Base-by-base conservation (phyloP, 306 rosid genomes). In the Sicyos edulis region DNA sequence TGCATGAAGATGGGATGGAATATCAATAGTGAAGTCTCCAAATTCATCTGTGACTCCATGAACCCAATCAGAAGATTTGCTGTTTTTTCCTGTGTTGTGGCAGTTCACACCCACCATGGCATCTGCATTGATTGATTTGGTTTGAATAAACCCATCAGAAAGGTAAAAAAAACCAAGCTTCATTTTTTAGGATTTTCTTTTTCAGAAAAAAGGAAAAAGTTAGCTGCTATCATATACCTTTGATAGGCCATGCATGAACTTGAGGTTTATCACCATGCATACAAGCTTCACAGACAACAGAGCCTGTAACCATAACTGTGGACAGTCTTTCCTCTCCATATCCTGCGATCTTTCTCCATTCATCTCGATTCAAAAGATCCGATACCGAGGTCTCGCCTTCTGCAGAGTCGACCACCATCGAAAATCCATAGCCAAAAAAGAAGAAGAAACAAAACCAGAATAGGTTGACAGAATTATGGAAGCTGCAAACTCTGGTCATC, bases 311-410 rank as follows among this genome's bases (percentile, higher is more conserved):
- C 9, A 93, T 79, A n/a, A 93, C 99, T 0, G 97, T 93, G 62
- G 99, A 93, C 21, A 93, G 86, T 81, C 82, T 93, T 67, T 91
- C 89, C 73, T 93, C 96, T 71, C 99, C 97, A 82, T 93, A 91
- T 50, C 99, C 99, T 72, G 97, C 97, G 22, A 85, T 78, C 52
- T 79, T 75, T 76, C 81, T 82, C 78, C 84, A 70, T 44, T 93
- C 96, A 4, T 91, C 88, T 77, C 88, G 81, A 85, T 82, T 85
- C 44, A 80, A 72, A 55, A 78, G 64, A 44, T 79, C 86, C 1
- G 81, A 67, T 68, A 83, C 51, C 24, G 72, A 74, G 44, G 64
- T 59, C 11, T 77, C 81, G 4, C 10, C 55, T 21, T 54, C 53
- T 13, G 52, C 17, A 72, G 51, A 11, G 4, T 60, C 11, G 68